phyloP scores from a whole-genome alignment of 140 eudicot species.

The Bidens hawaiensis region DNA sequence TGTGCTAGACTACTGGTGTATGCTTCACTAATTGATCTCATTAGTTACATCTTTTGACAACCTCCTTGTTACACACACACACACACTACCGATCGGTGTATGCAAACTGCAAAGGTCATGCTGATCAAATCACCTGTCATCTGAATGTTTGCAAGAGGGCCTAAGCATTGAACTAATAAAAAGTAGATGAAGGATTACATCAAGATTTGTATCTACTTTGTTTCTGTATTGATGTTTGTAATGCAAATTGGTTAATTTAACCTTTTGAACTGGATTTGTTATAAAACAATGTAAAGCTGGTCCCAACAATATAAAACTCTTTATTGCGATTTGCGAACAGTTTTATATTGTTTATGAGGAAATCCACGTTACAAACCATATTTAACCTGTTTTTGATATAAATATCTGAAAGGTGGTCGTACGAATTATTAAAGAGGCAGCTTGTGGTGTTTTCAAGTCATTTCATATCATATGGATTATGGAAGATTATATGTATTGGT shows the following conservation, averaged over 20 bases:
- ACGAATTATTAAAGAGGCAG: background rate
- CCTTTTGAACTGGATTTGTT: background rate
- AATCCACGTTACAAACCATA: background rate
- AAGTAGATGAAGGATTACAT: background rate
- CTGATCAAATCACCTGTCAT: background rate
- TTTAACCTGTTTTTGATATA: background rate
- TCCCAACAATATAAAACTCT: background rate
- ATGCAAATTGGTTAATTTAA: background rate
- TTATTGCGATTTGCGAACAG: background rate
- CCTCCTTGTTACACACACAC: background rate
- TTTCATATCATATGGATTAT: constrained; percentile 3
- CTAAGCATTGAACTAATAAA: background rate
- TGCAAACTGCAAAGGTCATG: constrained; percentile 3
- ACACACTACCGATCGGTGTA: background rate
- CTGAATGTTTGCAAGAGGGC: background rate
- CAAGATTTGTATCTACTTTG: background rate
- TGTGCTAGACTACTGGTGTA: background rate
- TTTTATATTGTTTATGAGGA: background rate
- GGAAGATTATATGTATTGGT: background rate
- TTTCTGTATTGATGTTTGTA: background rate
- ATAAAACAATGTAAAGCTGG: constrained; percentile 1
- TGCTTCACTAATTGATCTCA: too few relatives aligned
- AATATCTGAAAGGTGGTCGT: background rate
- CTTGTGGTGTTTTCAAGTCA: background rate
- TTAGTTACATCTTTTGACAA: too few relatives aligned